Evolutionary conservation across 2,329 filamentous ascomycete genomes (phyloP), one percentile per base, ranked within the genome.

Genomic region (Neofusicoccum ribis): DNA sequence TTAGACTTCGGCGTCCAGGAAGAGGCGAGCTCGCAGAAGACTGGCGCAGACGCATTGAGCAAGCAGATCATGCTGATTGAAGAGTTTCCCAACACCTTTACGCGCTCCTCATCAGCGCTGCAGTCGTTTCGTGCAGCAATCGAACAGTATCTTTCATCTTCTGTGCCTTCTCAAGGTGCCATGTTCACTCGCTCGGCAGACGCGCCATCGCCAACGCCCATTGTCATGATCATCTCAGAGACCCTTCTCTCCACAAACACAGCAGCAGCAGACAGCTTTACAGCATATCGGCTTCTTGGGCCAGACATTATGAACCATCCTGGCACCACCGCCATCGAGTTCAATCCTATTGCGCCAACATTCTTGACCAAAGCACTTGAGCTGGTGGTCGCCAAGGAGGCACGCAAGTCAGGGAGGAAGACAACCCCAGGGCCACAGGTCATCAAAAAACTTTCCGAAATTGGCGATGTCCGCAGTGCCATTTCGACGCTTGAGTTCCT

Each of bases 401-500:
- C 93, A 0, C 84, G 89, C 15, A 88, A 88, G 69, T 96, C 92
- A 2, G 90, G 90, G 3, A 84, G 92, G 60, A 86, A 85, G 64
- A 88, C 86, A 64, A 91, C 91, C 0, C 92, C 93, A 0, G 92
- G 93, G 0, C 90, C 91, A 0, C 84, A 86, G 52, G 90, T 97
- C 4, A 83, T 98, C 14, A 91, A 91, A 69, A 86, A 82, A 34
- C 84, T 99, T 0, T 90, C 92, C 0, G 92, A 96, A 68, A 90
- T 92, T 70, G 95, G 95, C 2, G 95, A 99, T 72, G 89, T 99
- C 60, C 88, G 95, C 67, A 98, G 89, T 76, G 95, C 95, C n/a
- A 86, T 96, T 34, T 93, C 93, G 1, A 91, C 93, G 0, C 84
- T 99, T 5, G 93, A 99, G 72, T 98, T 99, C 72, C 84, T 99